A percentile compares a stretch with the other conserved stretches of the same genome.
phyloP scores from a whole-genome alignment of 1,284 basidiomycete species.

The Rhodotorula sp. region DNA sequence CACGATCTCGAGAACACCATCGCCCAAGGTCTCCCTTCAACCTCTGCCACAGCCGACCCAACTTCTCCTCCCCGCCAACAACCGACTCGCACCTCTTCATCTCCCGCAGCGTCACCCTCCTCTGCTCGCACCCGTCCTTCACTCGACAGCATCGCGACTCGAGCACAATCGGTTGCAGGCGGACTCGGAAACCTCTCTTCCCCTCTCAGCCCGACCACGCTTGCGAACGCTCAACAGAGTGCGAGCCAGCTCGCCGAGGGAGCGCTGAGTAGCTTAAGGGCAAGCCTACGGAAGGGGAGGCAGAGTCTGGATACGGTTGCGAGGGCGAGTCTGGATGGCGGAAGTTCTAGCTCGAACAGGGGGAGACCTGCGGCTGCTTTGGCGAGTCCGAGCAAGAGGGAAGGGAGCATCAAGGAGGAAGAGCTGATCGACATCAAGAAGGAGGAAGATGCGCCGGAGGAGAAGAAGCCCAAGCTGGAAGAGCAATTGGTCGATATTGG shows the following conservation, averaged over 20 bases:
- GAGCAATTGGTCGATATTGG: neutral
- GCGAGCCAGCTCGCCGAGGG: constrained; percentile 30
- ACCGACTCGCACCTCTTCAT: neutral
- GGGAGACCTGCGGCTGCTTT: neutral
- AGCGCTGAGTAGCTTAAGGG: constrained; percentile 21
- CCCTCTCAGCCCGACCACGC: constrained; percentile 3
- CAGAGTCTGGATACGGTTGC: constrained; percentile 22
- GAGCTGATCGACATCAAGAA: constrained; percentile 4
- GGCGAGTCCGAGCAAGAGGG: neutral
- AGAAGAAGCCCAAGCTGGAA: neutral
- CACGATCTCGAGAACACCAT: constrained; percentile 29
- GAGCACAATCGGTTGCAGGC: constrained; percentile 2
- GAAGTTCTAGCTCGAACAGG: neutral
- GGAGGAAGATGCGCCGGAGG: too few species aligned
- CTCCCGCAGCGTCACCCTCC: neutral
- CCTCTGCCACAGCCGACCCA: neutral
- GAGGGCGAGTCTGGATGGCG: neutral
- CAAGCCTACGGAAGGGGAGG: constrained; percentile 26
- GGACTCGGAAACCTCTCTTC: neutral
- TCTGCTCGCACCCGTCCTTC: neutral
- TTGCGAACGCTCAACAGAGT: constrained; percentile 23
- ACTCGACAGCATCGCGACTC: constrained; percentile 3
- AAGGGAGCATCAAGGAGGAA: constrained; percentile 10
- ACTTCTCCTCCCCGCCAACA: neutral
- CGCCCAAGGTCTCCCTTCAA: neutral